Conservation (phyloP, 78 protist species). For the Emiliania huxleyi region DNA sequence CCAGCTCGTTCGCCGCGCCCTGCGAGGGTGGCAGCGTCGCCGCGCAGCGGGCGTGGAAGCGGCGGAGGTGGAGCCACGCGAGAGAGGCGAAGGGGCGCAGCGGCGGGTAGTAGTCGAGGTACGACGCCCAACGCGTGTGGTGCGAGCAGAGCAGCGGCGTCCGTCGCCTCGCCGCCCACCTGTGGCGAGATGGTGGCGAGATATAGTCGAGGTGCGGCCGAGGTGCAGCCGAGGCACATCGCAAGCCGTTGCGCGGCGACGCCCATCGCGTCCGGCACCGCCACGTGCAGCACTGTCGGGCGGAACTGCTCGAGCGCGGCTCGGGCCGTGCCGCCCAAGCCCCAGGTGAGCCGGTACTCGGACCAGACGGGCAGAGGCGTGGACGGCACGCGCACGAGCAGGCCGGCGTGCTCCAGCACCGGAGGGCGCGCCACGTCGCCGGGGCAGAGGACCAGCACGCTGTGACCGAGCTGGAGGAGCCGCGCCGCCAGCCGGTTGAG, state of each 20-base stretch:
- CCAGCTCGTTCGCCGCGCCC: not conserved
- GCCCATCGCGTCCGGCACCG: constrained; percentile 23
- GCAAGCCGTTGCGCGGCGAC: not conserved
- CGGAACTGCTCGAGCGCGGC: not conserved
- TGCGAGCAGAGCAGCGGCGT: constrained; percentile 17
- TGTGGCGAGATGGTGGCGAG: too few species aligned
- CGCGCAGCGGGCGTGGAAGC: constrained; percentile 17
- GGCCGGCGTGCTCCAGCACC: not conserved
- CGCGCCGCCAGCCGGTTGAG: constrained; percentile 25
- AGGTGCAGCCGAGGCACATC: too few species aligned
- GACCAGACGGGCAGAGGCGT: not conserved
- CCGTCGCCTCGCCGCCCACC: not conserved
- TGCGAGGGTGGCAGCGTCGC: constrained; percentile 18
- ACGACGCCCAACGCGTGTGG: constrained; percentile 34
- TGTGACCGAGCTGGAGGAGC: constrained; percentile 7
- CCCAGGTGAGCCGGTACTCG: not conserved
- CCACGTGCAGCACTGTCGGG: constrained; percentile 40
- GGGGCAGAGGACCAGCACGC: constrained; percentile 4
- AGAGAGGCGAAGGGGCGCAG: not conserved
- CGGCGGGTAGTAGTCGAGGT: constrained; percentile 24
- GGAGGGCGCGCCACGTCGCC: not conserved
- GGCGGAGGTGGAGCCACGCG: not conserved
- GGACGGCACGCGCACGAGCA: not conserved
- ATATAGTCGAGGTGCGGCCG: too few species aligned
- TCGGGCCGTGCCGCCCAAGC: not conserved